A percentile compares a stretch with the other conserved stretches of the same genome.
Conservation (phyloP, 257 asterid genomes). For the Solanum verrucosum region DNA sequence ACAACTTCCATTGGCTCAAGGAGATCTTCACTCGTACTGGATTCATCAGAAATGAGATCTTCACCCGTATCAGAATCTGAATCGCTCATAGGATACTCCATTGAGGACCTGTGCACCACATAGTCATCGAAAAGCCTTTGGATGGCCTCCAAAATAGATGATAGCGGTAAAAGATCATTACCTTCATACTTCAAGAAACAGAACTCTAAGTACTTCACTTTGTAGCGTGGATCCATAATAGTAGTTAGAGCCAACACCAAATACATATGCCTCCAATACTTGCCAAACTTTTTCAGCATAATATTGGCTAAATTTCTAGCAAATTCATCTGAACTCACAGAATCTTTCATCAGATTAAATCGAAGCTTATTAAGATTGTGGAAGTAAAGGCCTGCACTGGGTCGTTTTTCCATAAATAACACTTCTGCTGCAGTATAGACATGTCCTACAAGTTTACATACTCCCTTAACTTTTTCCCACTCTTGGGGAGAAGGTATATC, state of each 20-base stretch:
- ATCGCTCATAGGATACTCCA: not conserved
- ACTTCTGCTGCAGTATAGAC: conserved; percentile 12
- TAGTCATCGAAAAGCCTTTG: not conserved
- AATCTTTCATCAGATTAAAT: conserved; percentile 1
- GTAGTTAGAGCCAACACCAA: conserved; percentile 14
- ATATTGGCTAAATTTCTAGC: not conserved
- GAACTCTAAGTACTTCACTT: conserved; percentile 12
- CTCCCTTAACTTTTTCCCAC: conserved; percentile 15
- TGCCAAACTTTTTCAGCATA: conserved; percentile 7
- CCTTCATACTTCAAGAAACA: conserved; percentile 1
- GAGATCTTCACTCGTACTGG: not conserved
- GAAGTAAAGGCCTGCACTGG: conserved; percentile 8
- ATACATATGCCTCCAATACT: conserved; percentile 9
- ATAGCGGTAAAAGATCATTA: not conserved
- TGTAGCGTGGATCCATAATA: conserved; percentile 24
- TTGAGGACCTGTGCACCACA: not conserved
- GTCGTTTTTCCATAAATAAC: not conserved
- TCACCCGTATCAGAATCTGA: not conserved
- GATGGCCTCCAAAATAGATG: not conserved
- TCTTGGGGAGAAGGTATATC: conserved; percentile 9
- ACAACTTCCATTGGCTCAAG: not conserved
- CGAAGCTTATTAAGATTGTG: conserved; percentile 12
- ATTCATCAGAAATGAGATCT: not conserved
- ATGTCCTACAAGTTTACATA: conserved; percentile 2
- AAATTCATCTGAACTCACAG: not conserved